Evolutionary conservation across 129 eudicot species (phyloP).

Genomic region (Helianthus tuberosus): DNA sequence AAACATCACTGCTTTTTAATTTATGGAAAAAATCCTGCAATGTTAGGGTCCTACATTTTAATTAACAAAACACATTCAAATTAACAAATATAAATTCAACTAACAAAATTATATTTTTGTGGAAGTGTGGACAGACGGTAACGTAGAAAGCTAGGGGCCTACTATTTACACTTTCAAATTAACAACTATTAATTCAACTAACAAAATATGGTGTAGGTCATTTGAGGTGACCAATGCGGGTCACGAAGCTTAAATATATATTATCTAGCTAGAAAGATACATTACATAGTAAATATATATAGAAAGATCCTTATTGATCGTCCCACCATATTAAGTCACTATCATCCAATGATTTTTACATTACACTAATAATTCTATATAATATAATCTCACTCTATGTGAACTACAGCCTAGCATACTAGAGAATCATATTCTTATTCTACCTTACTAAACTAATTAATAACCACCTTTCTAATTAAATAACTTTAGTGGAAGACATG

Average conservation of each 20-base stretch:
- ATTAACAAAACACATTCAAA: too few relatives aligned
- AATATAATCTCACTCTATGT: slow-evolving; percentile 16
- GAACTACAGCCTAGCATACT: slow-evolving; percentile 52
- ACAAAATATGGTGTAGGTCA: background rate
- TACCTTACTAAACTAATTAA: slow-evolving; percentile 39
- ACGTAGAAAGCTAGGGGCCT: too few relatives aligned
- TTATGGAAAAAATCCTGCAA: too few relatives aligned
- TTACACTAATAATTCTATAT: slow-evolving; percentile 18
- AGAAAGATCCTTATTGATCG: too few relatives aligned
- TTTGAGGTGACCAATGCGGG: background rate
- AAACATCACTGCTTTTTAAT: background rate
- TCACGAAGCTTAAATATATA: slow-evolving; percentile 10
- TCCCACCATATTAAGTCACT: slow-evolving; percentile 48
- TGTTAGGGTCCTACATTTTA: too few relatives aligned
- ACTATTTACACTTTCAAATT: too few relatives aligned
- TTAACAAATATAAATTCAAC: too few relatives aligned
- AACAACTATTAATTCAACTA: too few relatives aligned
- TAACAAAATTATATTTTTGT: too few relatives aligned
- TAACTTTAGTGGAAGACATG: slow-evolving; percentile 31
- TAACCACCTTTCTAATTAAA: slow-evolving; percentile 31
- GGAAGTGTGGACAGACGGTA: too few relatives aligned
- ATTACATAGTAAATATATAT: slow-evolving; percentile 32
- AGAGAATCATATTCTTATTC: slow-evolving; percentile 47
- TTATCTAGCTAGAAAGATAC: background rate
- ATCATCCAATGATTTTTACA: slow-evolving; percentile 41